phyloP scores from a whole-genome alignment of 169 alveolate genomes.

The Ichthyophthirius multifiliis region DNA sequence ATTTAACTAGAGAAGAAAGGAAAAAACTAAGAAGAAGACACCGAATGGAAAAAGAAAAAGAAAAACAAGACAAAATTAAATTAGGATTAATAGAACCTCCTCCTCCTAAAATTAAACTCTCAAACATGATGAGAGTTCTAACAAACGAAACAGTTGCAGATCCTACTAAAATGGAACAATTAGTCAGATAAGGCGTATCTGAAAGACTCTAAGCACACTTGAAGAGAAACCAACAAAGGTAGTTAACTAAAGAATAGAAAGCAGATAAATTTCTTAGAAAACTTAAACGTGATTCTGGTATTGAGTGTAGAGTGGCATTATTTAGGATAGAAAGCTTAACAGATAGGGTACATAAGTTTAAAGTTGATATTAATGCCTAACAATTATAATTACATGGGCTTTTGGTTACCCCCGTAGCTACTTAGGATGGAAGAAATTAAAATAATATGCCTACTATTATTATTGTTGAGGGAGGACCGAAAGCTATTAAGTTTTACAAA shows the following conservation, averaged over 20 bases:
- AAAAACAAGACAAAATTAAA: conserved; percentile 64
- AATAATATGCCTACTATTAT: conserved; percentile 47
- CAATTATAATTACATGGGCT: conserved; percentile 61
- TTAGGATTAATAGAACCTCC: conserved; percentile 73
- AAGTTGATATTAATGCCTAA: conserved; percentile 66
- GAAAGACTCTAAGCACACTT: conserved; percentile 60
- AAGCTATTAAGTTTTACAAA: conserved; percentile 73
- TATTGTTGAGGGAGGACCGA: conserved; percentile 80
- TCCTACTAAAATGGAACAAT: conserved; percentile 69
- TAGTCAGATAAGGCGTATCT: conserved; percentile 48
- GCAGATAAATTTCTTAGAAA: conserved; percentile 59
- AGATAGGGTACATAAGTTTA: conserved; percentile 47
- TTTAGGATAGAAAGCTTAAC: conserved; percentile 52
- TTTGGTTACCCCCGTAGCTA: conserved; percentile 31
- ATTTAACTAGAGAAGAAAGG: conserved; percentile 69
- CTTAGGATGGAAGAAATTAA: not conserved
- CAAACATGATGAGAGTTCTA: conserved; percentile 61
- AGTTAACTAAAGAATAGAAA: conserved; percentile 61
- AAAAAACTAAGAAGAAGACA: conserved; percentile 54
- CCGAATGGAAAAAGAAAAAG: conserved; percentile 53
- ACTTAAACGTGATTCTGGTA: conserved; percentile 57
- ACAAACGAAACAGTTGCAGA: conserved; percentile 69
- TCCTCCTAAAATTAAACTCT: conserved; percentile 65
- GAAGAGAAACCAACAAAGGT: conserved; percentile 57
- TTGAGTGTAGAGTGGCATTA: conserved; percentile 58